These are phyloP conservation scores for Gossypium turneri DNA, from an alignment of 345 rosid species.

Conservation along the genomic window DNA sequence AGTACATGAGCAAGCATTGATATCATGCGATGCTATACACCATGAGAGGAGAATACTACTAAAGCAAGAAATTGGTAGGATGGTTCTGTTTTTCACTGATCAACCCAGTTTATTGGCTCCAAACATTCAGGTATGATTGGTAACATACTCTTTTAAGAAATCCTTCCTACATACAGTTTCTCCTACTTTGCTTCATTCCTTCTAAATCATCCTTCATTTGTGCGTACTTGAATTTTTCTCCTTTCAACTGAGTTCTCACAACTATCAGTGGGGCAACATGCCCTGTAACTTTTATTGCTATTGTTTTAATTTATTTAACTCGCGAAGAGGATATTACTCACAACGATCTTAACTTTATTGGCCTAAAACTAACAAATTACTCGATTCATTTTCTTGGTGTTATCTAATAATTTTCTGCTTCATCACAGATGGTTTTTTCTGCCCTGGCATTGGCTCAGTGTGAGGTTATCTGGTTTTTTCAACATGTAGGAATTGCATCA, in stretches of 20 bases:
- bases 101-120: slow-evolving; percentile 99
- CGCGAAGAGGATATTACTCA: neutral
- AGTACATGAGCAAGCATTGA: slow-evolving; percentile 90
- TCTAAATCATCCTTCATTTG: slow-evolving; percentile 4
- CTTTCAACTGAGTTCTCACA: neutral
- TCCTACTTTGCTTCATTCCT: neutral
- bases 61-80: slow-evolving; percentile 97
- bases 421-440: slow-evolving; percentile 88
- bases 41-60: slow-evolving; percentile 87
- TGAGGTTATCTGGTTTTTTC: slow-evolving; percentile 97
- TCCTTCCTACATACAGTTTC: slow-evolving; percentile 5
- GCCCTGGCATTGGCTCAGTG: slow-evolving; percentile 92
- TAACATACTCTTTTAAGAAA: neutral
- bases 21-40: slow-evolving; percentile 75
- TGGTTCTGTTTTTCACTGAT: slow-evolving; percentile 96
- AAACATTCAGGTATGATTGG: slow-evolving; percentile 72
- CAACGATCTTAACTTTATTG: slow-evolving; percentile 1
- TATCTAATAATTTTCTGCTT: slow-evolving; percentile 21
- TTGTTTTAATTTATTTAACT: neutral
- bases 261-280: neutral
- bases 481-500: slow-evolving; percentile 86
- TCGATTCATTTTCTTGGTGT: neutral
- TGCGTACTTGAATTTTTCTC: neutral
- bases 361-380: neutral
- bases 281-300: neutral